Conservation (phyloP, 2,329 filamentous ascomycete genomes). For the Epichloe sylvatica region DNA sequence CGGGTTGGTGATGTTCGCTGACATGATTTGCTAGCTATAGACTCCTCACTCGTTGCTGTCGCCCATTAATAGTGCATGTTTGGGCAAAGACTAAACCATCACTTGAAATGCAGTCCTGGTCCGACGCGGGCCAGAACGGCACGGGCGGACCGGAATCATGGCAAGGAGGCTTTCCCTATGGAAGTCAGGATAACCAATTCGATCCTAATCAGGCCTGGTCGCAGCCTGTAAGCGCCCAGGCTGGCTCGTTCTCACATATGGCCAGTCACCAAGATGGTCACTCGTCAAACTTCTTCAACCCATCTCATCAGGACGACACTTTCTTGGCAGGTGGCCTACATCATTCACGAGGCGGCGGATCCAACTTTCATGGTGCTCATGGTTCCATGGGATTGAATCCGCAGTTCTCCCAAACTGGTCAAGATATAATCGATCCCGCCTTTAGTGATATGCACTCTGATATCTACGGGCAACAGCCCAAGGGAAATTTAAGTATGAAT, state of each 20-base stretch:
- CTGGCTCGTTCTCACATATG: slow-evolving; percentile 19
- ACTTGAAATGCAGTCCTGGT: slow-evolving; percentile 28
- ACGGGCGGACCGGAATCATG: slow-evolving; percentile 22
- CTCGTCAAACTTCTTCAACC: slow-evolving; percentile 21
- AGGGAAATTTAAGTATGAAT: slow-evolving; percentile 15
- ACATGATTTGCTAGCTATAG: slow-evolving; percentile 18
- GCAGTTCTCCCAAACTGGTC: slow-evolving; percentile 20
- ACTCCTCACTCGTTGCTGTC: slow-evolving; percentile 5
- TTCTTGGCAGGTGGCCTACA: slow-evolving; percentile 19
- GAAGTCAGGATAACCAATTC: slow-evolving; percentile 22
- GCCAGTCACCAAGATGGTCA: slow-evolving; percentile 16
- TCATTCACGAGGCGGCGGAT: slow-evolving; percentile 14
- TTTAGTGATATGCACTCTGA: slow-evolving; percentile 25
- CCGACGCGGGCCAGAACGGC: slow-evolving; percentile 23
- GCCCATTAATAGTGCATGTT: slow-evolving; percentile 11
- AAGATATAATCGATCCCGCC: slow-evolving; percentile 24
- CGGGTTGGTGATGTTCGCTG: slow-evolving; percentile 14
- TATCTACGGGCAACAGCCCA: slow-evolving; percentile 22
- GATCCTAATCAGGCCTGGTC: slow-evolving; percentile 26
- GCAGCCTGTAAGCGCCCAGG: slow-evolving; percentile 21
- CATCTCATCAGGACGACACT: slow-evolving; percentile 18
- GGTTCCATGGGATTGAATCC: slow-evolving; percentile 19
- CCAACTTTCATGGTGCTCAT: slow-evolving; percentile 19
- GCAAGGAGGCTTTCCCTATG: slow-evolving; percentile 21
- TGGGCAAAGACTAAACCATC: slow-evolving; percentile 10